Conservation (phyloP, 2,329 filamentous ascomycete species). For the Arthrobotrys conoides region DNA sequence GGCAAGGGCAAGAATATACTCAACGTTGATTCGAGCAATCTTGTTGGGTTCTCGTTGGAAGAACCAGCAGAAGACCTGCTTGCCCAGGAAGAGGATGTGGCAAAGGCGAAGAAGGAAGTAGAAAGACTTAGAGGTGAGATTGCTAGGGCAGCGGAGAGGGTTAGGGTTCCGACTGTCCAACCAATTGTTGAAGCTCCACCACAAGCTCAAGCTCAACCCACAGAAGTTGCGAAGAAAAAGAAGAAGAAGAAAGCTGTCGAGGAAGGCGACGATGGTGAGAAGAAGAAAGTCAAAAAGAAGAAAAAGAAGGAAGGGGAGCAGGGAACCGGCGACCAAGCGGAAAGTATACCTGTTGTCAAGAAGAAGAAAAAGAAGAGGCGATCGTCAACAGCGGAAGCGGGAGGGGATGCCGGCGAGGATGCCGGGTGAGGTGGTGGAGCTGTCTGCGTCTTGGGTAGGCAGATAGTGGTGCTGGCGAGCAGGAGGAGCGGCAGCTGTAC, state of each 20-base stretch:
- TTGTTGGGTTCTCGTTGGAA: constrained; percentile 80
- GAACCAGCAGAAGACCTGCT: constrained; percentile 76
- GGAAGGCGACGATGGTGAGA: constrained; percentile 33
- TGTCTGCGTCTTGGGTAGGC: constrained; percentile 28
- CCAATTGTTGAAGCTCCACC: constrained; percentile 68
- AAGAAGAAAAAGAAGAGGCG: constrained; percentile 72
- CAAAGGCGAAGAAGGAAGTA: constrained; percentile 86
- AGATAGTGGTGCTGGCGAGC: constrained; percentile 35
- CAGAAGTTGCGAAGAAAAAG: constrained; percentile 74
- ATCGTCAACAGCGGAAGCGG: constrained; percentile 64
- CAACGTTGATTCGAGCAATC: constrained; percentile 86
- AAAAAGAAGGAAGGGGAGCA: constrained; percentile 45
- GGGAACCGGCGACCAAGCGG: constrained; percentile 7
- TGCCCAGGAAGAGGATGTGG: constrained; percentile 89
- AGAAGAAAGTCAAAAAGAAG: constrained; percentile 52
- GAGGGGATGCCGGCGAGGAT: constrained; percentile 61
- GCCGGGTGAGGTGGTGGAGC: constrained; percentile 57
- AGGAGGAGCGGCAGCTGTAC: constrained; percentile 36
- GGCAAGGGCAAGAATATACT: constrained; percentile 74
- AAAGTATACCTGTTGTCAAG: constrained; percentile 65
- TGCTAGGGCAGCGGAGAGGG: constrained; percentile 80
- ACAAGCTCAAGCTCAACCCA: constrained; percentile 61
- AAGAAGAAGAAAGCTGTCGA: constrained; percentile 24
- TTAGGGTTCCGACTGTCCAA: constrained; percentile 77
- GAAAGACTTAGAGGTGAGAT: constrained; percentile 89